These are phyloP conservation scores for Brasenia schreberi DNA, from an alignment of 164 flowering plant genomes.

Conservation along the genomic window DNA sequence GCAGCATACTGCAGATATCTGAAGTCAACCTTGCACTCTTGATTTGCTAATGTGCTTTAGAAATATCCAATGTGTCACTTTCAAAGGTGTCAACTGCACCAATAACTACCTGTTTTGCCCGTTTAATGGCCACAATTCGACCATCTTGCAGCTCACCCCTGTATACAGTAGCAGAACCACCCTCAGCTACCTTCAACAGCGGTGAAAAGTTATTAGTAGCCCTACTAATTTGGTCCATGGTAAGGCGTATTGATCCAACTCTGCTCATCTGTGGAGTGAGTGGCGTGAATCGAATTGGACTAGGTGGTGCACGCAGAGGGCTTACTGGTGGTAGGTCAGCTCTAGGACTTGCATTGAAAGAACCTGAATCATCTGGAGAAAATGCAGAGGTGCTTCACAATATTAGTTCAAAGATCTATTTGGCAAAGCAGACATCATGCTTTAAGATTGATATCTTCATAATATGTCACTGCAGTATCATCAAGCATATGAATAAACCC, in stretches of 20 bases:
- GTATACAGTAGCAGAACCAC: slow-evolving; percentile 88
- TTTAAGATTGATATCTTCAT: not conserved
- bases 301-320: slow-evolving; percentile 62
- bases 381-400: not conserved
- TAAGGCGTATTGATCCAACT: slow-evolving; percentile 66
- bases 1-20: no score
- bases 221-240: slow-evolving; percentile 44
- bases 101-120: slow-evolving; percentile 66
- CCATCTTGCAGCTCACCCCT: slow-evolving; percentile 69
- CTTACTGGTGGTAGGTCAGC: slow-evolving; percentile 30
- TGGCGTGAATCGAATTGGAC: slow-evolving; percentile 63
- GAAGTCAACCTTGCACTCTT: no score
- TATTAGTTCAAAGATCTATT: not conserved
- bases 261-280: slow-evolving; percentile 52
- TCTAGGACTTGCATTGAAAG: slow-evolving; percentile 31
- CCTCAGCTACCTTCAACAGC: slow-evolving; percentile 60
- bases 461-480: no score
- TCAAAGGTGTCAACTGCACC: no score
- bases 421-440: not conserved
- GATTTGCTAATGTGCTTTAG: no score
- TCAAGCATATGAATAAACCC: no score
- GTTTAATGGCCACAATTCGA: slow-evolving; percentile 75
- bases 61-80: no score
- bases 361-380: slow-evolving; percentile 47
- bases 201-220: slow-evolving; percentile 77